phyloP scores from a whole-genome alignment of 257 asterid genomes.

The Thymus quinquecostatus region DNA sequence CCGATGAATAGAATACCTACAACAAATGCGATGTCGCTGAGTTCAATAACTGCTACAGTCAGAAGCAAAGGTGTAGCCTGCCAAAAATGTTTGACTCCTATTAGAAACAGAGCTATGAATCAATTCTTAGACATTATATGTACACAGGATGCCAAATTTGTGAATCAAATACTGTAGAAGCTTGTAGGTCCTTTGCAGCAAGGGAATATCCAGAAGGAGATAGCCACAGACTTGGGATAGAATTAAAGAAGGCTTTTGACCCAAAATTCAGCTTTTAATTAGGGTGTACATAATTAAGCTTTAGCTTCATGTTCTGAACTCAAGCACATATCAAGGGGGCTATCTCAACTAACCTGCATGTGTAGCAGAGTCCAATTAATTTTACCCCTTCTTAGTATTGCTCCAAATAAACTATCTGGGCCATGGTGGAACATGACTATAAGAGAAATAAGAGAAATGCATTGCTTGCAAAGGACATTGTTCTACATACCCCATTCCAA shows the following conservation, averaged over 20 bases:
- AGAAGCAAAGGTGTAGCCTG: constrained; percentile 99
- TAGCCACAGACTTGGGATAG: constrained; percentile 2
- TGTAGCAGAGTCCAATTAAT: no score
- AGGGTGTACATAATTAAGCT: constrained; percentile 6
- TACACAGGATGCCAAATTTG: constrained; percentile 20
- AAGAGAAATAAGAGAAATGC: no score
- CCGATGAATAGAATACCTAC: constrained; percentile 54
- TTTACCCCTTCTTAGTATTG: no score
- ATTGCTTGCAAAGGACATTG: no score
- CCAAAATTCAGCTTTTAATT: background rate
- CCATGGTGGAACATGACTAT: no score
- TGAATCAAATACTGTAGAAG: constrained; percentile 9
- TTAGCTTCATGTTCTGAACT: background rate
- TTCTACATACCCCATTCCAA: no score
- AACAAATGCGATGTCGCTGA: constrained; percentile 99
- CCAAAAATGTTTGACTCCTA: constrained; percentile 75
- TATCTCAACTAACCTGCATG: no score
- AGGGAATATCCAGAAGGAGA: constrained; percentile 23
- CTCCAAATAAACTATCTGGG: no score
- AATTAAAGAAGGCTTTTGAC: constrained; percentile 9
- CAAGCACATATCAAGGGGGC: no score
- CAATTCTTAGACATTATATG: constrained; percentile 34
- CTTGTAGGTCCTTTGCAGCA: constrained; percentile 2
- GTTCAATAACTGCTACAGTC: constrained; percentile 92
- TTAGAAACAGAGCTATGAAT: constrained; percentile 55